Evolutionary conservation across 352 stramenopile species (phyloP).

Genomic region (Blastocystis sp.): DNA sequence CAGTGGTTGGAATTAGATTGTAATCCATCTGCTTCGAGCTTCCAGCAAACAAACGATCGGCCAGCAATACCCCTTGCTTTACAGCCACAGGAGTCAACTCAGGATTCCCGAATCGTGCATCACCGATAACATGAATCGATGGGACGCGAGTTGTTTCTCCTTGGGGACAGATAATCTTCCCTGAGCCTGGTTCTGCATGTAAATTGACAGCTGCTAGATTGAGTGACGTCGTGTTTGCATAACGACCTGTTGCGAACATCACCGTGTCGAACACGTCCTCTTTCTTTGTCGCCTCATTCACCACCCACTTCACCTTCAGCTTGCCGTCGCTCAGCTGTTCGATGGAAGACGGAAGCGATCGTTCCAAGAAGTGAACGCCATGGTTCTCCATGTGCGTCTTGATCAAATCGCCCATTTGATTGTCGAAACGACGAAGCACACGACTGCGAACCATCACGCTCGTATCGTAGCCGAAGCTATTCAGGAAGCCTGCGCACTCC

Average conservation of each 20-base stretch:
- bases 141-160: constrained; percentile 85
- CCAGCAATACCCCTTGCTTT: constrained; percentile 82
- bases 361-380: constrained; percentile 80
- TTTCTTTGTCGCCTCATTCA: constrained; percentile 71
- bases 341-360: not conserved
- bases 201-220: constrained; percentile 80
- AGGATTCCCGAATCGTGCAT: constrained; percentile 85
- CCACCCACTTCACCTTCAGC: constrained; percentile 68
- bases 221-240: constrained; percentile 82
- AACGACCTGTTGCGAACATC: constrained; percentile 84
- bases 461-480: constrained; percentile 86
- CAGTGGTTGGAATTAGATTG: constrained; percentile 68
- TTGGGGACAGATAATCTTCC: constrained; percentile 63
- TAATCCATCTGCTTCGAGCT: constrained; percentile 68
- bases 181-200: constrained; percentile 60
- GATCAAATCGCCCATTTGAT: constrained; percentile 88
- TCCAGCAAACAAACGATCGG: constrained; percentile 81
- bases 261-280: constrained; percentile 90
- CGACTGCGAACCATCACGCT: constrained; percentile 93
- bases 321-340: not conserved
- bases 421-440: constrained; percentile 91
- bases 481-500: constrained; percentile 92
- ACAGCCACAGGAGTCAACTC: constrained; percentile 97
- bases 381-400: constrained; percentile 83
- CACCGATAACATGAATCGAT: constrained; percentile 92